phyloP scores from a whole-genome alignment of 1,284 basidiomycete genomes.

The Gymnopus androsaceus region DNA sequence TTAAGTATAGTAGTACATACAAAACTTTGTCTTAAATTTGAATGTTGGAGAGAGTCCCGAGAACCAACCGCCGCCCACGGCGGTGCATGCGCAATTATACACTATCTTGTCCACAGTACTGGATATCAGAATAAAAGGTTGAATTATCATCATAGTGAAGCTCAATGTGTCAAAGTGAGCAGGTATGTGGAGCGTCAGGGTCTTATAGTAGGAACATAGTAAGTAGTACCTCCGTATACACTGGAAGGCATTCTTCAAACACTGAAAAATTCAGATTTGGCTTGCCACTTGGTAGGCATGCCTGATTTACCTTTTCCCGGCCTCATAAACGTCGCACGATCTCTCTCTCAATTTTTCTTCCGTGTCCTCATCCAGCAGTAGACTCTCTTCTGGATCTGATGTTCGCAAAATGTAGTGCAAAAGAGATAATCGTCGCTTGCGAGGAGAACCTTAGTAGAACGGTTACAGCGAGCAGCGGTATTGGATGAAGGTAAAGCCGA shows the following conservation, averaged over 20 bases:
- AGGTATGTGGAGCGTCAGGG: too few relatives aligned
- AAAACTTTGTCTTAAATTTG: too few relatives aligned
- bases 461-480: slow-evolving; percentile 34
- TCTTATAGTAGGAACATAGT: too few relatives aligned
- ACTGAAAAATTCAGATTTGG: background rate
- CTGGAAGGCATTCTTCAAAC: background rate
- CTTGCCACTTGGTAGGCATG: background rate
- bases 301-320: background rate
- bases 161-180: too few relatives aligned
- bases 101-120: too few relatives aligned
- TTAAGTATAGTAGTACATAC: too few relatives aligned
- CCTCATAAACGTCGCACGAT: slow-evolving; percentile 40
- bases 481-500: slow-evolving; percentile 29
- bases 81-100: too few relatives aligned
- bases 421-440: slow-evolving; percentile 61
- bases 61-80: too few relatives aligned
- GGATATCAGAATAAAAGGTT: too few relatives aligned
- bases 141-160: too few relatives aligned
- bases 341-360: slow-evolving; percentile 48
- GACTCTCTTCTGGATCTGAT: slow-evolving; percentile 46
- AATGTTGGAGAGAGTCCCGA: too few relatives aligned
- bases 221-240: background rate
- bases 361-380: slow-evolving; percentile 38
- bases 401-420: slow-evolving; percentile 47
- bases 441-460: slow-evolving; percentile 64